Conservation (phyloP, 805 yeast genomes). For the Spathaspora passalidarum region DNA sequence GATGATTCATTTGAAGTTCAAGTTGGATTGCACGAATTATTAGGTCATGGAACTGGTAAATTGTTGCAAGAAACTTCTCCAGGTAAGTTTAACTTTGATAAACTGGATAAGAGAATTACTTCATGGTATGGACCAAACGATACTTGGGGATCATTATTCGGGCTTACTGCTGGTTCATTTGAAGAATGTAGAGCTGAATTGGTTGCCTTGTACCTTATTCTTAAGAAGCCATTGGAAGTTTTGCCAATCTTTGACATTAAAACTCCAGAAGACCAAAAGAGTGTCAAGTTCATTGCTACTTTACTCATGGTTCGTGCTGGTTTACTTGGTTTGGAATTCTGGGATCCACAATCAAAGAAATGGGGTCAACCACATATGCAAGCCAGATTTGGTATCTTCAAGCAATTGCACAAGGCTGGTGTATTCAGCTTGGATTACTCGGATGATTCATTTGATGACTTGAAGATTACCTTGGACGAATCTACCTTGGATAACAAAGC, state of each 20-base stretch:
- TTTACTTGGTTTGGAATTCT: slow-evolving; percentile 72
- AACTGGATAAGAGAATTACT: slow-evolving; percentile 57
- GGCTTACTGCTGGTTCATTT: slow-evolving; percentile 78
- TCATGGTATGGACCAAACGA: slow-evolving; percentile 78
- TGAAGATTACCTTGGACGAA: slow-evolving; percentile 57
- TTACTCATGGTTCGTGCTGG: slow-evolving; percentile 89
- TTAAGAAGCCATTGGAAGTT: slow-evolving; percentile 57
- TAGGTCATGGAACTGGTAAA: slow-evolving; percentile 92
- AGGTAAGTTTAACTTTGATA: slow-evolving; percentile 72
- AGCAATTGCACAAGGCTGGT: slow-evolving; percentile 66
- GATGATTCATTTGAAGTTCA: slow-evolving; percentile 88
- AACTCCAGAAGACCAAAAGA: slow-evolving; percentile 55
- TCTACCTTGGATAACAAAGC: slow-evolving; percentile 63
- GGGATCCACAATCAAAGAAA: slow-evolving; percentile 77
- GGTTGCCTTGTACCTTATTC: slow-evolving; percentile 77
- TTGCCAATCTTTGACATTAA: slow-evolving; percentile 71
- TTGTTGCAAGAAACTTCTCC: slow-evolving; percentile 55
- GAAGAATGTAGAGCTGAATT: slow-evolving; percentile 94
- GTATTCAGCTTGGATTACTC: slow-evolving; percentile 54
- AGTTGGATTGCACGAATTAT: slow-evolving; percentile 87
- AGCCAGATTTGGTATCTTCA: slow-evolving; percentile 83
- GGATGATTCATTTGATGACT: slow-evolving; percentile 51
- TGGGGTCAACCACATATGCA: slow-evolving; percentile 98
- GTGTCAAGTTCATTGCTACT: slow-evolving; percentile 63
- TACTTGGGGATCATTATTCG: slow-evolving; percentile 88